These are phyloP conservation scores for Fragaria nilgerrensis DNA, from an alignment of 306 rosid genomes.

Conservation along the genomic window DNA sequence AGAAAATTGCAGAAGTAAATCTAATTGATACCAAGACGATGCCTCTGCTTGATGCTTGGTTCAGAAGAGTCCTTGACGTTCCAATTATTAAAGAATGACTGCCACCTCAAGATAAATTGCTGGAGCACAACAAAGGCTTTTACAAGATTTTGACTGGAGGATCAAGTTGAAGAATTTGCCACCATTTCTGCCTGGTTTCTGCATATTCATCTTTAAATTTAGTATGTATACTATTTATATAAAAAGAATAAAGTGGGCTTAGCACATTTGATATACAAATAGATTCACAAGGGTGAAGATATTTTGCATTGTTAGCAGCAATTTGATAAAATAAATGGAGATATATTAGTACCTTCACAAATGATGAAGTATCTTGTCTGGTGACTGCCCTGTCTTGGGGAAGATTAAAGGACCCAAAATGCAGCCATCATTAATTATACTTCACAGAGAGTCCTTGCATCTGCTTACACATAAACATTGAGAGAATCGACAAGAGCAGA, in stretches of 20 bases:
- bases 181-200: background rate
- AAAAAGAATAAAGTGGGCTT: background rate
- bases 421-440: background rate
- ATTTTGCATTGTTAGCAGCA: background rate
- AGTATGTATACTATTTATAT: background rate
- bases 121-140: conserved; percentile 22
- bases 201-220: conserved; percentile 2
- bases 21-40: conserved; percentile 35
- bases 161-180: conserved; percentile 32
- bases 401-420: background rate
- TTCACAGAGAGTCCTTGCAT: background rate
- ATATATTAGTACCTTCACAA: background rate
- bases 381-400: background rate
- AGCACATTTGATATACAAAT: background rate
- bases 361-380: background rate
- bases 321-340: background rate
- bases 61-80: conserved; percentile 28
- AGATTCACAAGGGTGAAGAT: conserved; percentile 1
- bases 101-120: conserved; percentile 39
- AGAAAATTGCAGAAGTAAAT: conserved; percentile 32
- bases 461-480: conserved; percentile 1
- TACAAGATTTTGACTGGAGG: conserved; percentile 26
- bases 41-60: conserved; percentile 43
- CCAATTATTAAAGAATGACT: conserved; percentile 35
- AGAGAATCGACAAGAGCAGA: conserved; percentile 43